A percentile compares a stretch with the other conserved stretches of the same genome.
Conservation (phyloP, 1,284 basidiomycete genomes). For the Sanghuangporus weigelae region DNA sequence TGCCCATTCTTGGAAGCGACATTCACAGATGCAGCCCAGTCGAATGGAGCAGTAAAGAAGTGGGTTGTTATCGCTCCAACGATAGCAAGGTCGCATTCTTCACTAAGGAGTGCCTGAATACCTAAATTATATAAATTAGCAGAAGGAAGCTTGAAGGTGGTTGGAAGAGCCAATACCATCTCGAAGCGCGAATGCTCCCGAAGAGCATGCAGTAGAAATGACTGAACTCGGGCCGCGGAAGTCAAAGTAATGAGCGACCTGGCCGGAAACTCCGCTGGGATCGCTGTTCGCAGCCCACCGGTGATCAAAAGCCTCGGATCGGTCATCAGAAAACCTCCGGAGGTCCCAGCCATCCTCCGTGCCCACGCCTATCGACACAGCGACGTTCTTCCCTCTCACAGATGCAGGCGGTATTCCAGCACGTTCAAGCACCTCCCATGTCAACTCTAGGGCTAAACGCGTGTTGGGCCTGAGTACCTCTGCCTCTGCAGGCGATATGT, state of each 20-base stretch:
- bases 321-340: slow-evolving; percentile 11
- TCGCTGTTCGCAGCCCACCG: slow-evolving; percentile 18
- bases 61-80: slow-evolving; percentile 20
- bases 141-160: neutral
- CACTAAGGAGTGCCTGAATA: slow-evolving; percentile 7
- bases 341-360: slow-evolving; percentile 21
- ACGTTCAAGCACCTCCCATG: slow-evolving; percentile 17
- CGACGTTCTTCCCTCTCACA: slow-evolving; percentile 17
- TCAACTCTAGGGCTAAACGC: slow-evolving; percentile 19
- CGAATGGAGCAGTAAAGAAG: slow-evolving; percentile 18
- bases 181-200: slow-evolving; percentile 16
- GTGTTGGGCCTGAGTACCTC: slow-evolving; percentile 16
- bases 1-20: slow-evolving; percentile 15
- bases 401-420: slow-evolving; percentile 16
- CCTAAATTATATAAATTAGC: neutral
- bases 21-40: slow-evolving; percentile 16
- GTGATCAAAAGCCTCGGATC: slow-evolving; percentile 15
- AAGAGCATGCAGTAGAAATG: slow-evolving; percentile 19
- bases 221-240: slow-evolving; percentile 13
- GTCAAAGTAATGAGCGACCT: slow-evolving; percentile 19
- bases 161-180: slow-evolving; percentile 8
- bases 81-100: slow-evolving; percentile 17
- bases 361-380: slow-evolving; percentile 18
- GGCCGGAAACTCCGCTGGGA: slow-evolving; percentile 19
- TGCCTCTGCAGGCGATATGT: slow-evolving; percentile 17